A percentile compares a stretch with the other conserved stretches of the same genome.
Conservation (phyloP, 2,329 filamentous ascomycete genomes). For the Curvularia hawaiiensis region DNA sequence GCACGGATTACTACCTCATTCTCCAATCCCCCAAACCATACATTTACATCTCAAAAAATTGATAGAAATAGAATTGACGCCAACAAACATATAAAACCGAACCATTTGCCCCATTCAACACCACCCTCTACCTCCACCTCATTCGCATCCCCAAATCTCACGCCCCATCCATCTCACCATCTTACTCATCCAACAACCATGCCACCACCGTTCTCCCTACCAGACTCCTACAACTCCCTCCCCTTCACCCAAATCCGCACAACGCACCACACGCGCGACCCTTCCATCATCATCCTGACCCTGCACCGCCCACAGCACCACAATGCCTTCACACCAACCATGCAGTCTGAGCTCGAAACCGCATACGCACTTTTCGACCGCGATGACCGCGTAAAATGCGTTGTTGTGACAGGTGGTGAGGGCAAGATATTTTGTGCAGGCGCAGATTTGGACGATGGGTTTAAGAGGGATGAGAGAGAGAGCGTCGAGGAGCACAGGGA, state of each 20-base stretch:
- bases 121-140: too few species aligned
- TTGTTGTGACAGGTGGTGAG: constrained; percentile 60
- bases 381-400: constrained; percentile 60
- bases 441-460: constrained; percentile 61
- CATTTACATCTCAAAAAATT: too few species aligned
- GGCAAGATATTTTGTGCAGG: constrained; percentile 60
- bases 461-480: constrained; percentile 52
- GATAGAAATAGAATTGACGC: not conserved
- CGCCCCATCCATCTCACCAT: too few species aligned
- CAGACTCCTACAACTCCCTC: constrained; percentile 48
- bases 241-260: constrained; percentile 50
- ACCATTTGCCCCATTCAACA: not conserved
- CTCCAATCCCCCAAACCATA: not conserved
- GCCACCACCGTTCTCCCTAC: constrained; percentile 31
- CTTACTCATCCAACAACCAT: constrained; percentile 7
- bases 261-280: constrained; percentile 51
- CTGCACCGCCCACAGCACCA: constrained; percentile 68
- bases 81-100: not conserved
- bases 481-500: constrained; percentile 58
- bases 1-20: constrained; percentile 4
- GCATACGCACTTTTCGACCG: constrained; percentile 59
- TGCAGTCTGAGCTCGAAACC: constrained; percentile 65
- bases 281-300: constrained; percentile 65
- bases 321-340: constrained; percentile 72
- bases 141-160: not conserved